Conservation (phyloP, 140 eudicot species). For the Bidens hawaiensis region DNA sequence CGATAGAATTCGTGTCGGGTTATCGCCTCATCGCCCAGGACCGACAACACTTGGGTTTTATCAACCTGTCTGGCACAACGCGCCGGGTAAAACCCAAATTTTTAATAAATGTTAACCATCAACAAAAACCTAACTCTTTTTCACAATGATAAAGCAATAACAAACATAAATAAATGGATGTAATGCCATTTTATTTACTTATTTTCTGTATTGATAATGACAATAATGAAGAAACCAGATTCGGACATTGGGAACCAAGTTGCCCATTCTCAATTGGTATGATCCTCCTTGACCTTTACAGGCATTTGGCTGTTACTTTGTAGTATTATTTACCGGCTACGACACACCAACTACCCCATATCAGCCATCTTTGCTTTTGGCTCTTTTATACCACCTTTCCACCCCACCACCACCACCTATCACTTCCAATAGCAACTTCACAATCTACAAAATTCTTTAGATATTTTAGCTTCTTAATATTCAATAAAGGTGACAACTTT, state of each 20-base stretch:
- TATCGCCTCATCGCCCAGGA: too few relatives aligned
- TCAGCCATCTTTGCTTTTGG: conserved; percentile 29
- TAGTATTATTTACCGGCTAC: conserved; percentile 28
- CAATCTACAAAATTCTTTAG: conserved; percentile 13
- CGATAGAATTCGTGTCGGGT: too few relatives aligned
- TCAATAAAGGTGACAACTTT: conserved; percentile 9
- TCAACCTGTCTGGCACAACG: too few relatives aligned
- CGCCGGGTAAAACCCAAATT: too few relatives aligned
- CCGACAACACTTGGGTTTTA: too few relatives aligned
- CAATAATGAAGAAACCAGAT: conserved; percentile 3
- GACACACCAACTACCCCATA: conserved; percentile 28
- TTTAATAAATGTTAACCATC: too few relatives aligned
- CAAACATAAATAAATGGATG: not conserved
- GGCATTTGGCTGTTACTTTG: conserved; percentile 31
- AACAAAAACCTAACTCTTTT: not conserved
- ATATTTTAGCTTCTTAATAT: not conserved
- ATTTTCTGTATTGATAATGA: not conserved
- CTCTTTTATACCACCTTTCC: conserved; percentile 22
- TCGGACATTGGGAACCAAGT: conserved; percentile 18
- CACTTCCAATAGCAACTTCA: conserved; percentile 23
- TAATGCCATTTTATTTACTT: not conserved
- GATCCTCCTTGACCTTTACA: conserved; percentile 27
- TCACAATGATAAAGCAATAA: not conserved
- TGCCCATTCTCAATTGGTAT: conserved; percentile 15
- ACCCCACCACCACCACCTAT: conserved; percentile 25